A percentile compares a stretch with the other conserved stretches of the same genome.
phyloP scores from a whole-genome alignment of 139 green algal species.

The Edaphochlamys debaryana region DNA sequence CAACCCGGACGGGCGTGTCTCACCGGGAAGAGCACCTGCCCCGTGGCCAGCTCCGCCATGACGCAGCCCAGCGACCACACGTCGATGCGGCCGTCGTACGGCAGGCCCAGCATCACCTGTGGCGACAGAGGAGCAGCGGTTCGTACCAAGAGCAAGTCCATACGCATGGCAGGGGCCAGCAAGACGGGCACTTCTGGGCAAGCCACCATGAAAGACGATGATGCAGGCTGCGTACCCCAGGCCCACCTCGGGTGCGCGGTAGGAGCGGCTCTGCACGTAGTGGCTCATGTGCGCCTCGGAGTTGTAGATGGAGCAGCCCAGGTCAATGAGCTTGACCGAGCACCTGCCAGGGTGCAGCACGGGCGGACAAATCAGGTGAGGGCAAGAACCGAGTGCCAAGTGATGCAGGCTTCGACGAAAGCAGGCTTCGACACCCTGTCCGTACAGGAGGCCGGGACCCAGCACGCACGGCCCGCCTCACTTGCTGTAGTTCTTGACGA shows the following conservation, averaged over 20 bases:
- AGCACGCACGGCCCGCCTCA: too few relatives aligned
- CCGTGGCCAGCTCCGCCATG: conserved; percentile 78
- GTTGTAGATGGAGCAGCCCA: conserved; percentile 91
- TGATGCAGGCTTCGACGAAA: background rate
- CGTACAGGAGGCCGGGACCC: too few relatives aligned
- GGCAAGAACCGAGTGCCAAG: background rate
- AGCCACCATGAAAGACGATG: too few relatives aligned
- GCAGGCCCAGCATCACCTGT: conserved; percentile 91
- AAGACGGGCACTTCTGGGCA: too few relatives aligned
- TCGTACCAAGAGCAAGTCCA: too few relatives aligned
- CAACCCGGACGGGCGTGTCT: too few relatives aligned
- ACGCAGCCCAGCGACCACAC: conserved; percentile 78
- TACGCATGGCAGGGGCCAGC: too few relatives aligned
- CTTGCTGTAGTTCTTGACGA: conserved; percentile 87
- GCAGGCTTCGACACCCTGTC: background rate
- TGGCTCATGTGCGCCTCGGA: conserved; percentile 82
- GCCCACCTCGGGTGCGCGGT: conserved; percentile 56
- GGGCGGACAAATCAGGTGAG: background rate
- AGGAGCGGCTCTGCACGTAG: conserved; percentile 93
- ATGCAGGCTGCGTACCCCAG: too few relatives aligned
- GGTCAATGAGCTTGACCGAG: conserved; percentile 91
- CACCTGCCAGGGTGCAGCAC: conserved; percentile 57
- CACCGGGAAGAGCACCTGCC: conserved; percentile 83
- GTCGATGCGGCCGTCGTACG: conserved; percentile 82
- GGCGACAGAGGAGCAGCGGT: too few relatives aligned